Conservation (phyloP, 345 rosid genomes). For the Euphorbia lathyris region DNA sequence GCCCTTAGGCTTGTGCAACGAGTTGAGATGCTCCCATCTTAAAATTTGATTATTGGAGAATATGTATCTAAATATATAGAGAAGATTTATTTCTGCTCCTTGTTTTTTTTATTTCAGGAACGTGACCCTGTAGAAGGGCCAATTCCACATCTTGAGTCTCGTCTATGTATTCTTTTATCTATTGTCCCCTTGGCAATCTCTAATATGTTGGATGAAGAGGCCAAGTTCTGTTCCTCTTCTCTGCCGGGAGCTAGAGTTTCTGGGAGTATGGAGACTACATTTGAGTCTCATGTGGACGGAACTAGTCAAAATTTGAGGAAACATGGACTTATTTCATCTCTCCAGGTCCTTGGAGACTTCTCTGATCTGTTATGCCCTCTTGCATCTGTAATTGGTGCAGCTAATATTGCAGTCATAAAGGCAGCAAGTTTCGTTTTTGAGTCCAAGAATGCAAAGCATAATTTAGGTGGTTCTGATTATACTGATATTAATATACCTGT, state of each 20-base stretch:
- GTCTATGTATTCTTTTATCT: slow-evolving; percentile 58
- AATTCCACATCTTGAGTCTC: slow-evolving; percentile 61
- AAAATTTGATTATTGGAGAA: neutral
- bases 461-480: slow-evolving; percentile 21
- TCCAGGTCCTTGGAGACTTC: slow-evolving; percentile 57
- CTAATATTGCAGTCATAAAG: slow-evolving; percentile 50
- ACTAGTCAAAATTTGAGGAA: slow-evolving; percentile 25
- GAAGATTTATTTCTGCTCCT: slow-evolving; percentile 3
- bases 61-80: neutral
- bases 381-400: slow-evolving; percentile 38
- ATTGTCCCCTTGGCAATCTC: slow-evolving; percentile 59
- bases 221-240: slow-evolving; percentile 22
- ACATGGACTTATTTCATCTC: slow-evolving; percentile 44
- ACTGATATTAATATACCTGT: slow-evolving; percentile 19
- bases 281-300: slow-evolving; percentile 24
- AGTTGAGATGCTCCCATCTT: slow-evolving; percentile 35
- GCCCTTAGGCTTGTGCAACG: slow-evolving; percentile 74
- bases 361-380: slow-evolving; percentile 56
- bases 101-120: slow-evolving; percentile 37
- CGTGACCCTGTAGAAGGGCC: slow-evolving; percentile 68
- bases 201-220: slow-evolving; percentile 38
- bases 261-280: slow-evolving; percentile 21
- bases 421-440: slow-evolving; percentile 42
- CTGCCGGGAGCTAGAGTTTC: slow-evolving; percentile 21
- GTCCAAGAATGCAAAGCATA: slow-evolving; percentile 30